Conservation (phyloP, 306 rosid genomes). For the Mimosa pudica region DNA sequence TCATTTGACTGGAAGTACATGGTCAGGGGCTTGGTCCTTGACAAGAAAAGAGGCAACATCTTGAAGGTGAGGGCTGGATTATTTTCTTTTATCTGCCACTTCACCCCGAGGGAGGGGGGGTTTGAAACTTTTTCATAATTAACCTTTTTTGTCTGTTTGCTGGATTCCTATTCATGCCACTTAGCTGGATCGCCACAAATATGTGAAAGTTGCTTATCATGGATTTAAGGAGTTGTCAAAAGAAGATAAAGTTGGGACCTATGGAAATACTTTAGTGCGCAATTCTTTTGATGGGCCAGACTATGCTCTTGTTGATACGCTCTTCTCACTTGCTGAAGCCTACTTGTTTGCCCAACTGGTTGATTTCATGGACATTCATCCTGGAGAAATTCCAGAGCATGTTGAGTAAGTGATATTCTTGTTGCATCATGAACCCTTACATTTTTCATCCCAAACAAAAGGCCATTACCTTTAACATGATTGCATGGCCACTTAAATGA, state of each 20-base stretch:
- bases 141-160: constrained; percentile 26
- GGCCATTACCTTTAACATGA: constrained; percentile 10
- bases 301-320: constrained; percentile 92
- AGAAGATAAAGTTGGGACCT: constrained; percentile 89
- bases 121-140: neutral
- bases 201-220: constrained; percentile 97
- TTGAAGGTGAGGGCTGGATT: constrained; percentile 66
- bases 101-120: neutral
- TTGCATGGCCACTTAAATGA: constrained; percentile 4
- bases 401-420: constrained; percentile 63
- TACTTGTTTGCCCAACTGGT: constrained; percentile 96
- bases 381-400: constrained; percentile 58
- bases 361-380: constrained; percentile 72
- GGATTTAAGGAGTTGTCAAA: constrained; percentile 89
- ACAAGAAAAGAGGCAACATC: constrained; percentile 95
- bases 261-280: constrained; percentile 83
- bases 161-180: constrained; percentile 32
- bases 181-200: constrained; percentile 99
- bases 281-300: constrained; percentile 96
- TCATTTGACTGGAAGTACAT: constrained; percentile 89
- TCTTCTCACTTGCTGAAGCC: constrained; percentile 94
- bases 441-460: constrained; percentile 6
- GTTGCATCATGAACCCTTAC: constrained; percentile 11
- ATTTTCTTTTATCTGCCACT: constrained; percentile 24
- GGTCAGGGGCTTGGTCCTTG: constrained; percentile 99